A percentile compares a stretch with the other conserved stretches of the same genome.
phyloP scores from a whole-genome alignment of 1,139 yeast species.

The Arxiozyma bovina region DNA sequence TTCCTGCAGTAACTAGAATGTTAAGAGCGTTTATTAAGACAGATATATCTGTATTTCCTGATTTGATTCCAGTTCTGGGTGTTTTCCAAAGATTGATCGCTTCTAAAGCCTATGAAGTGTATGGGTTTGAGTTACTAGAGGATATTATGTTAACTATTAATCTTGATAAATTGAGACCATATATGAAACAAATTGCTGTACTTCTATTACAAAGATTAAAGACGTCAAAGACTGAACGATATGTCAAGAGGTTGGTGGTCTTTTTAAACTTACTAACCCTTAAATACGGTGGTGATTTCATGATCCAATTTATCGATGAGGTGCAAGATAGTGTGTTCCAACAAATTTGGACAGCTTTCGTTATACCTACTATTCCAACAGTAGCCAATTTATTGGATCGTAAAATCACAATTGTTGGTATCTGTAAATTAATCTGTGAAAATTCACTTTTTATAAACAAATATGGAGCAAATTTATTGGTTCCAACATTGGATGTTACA shows the following conservation, averaged over 20 bases:
- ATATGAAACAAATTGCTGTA: slow-evolving; percentile 62
- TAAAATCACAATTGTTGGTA: slow-evolving; percentile 67
- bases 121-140: slow-evolving; percentile 81
- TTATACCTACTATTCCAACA: slow-evolving; percentile 57
- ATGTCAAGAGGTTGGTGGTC: slow-evolving; percentile 59
- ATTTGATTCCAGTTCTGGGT: slow-evolving; percentile 74
- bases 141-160: slow-evolving; percentile 55
- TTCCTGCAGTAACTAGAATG: slow-evolving; percentile 84
- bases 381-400: slow-evolving; percentile 65
- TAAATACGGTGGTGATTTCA: slow-evolving; percentile 37
- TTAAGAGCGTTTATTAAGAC: slow-evolving; percentile 61
- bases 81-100: slow-evolving; percentile 92
- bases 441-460: slow-evolving; percentile 34
- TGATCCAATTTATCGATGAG: slow-evolving; percentile 35
- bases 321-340: slow-evolving; percentile 42
- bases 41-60: slow-evolving; percentile 46
- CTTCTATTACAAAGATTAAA: slow-evolving; percentile 74
- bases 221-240: slow-evolving; percentile 72
- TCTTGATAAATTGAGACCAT: slow-evolving; percentile 42
- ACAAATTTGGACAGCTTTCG: slow-evolving; percentile 53
- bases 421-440: slow-evolving; percentile 43
- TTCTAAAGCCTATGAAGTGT: slow-evolving; percentile 67
- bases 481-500: slow-evolving; percentile 46
- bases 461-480: slow-evolving; percentile 37
- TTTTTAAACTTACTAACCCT: slow-evolving; percentile 45